Conservation (phyloP, 2,329 filamentous ascomycete species). For the Ascocoryne sarcoides region DNA sequence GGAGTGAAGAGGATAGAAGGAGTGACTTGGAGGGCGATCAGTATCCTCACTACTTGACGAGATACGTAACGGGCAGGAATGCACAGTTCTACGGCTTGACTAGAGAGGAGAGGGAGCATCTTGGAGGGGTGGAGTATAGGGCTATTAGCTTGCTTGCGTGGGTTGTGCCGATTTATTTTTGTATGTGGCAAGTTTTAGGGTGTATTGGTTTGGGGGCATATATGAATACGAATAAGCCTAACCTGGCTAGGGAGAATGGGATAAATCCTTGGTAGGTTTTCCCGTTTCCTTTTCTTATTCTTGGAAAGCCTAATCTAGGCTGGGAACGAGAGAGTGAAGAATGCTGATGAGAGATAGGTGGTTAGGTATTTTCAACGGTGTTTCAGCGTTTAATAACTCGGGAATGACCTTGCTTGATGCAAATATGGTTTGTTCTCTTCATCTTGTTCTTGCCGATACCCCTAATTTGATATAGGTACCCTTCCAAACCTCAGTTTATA, state of each 20-base stretch:
- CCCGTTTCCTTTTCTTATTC: no score
- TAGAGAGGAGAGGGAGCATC: slow-evolving; percentile 43
- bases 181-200: slow-evolving; percentile 50
- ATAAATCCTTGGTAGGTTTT: slow-evolving; percentile 46
- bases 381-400: slow-evolving; percentile 64
- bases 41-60: slow-evolving; percentile 21
- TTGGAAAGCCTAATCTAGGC: no score
- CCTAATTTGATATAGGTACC: slow-evolving; percentile 1
- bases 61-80: slow-evolving; percentile 37
- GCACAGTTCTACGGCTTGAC: slow-evolving; percentile 46
- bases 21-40: not conserved
- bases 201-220: slow-evolving; percentile 53
- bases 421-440: slow-evolving; percentile 43
- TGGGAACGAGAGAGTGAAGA: no score
- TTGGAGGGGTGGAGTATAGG: slow-evolving; percentile 57
- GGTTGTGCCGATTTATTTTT: slow-evolving; percentile 52
- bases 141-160: slow-evolving; percentile 50
- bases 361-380: slow-evolving; percentile 58
- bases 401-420: slow-evolving; percentile 59
- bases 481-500: slow-evolving; percentile 31
- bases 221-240: slow-evolving; percentile 43
- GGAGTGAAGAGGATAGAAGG: not conserved
- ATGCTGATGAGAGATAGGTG: no score
- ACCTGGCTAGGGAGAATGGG: slow-evolving; percentile 42
- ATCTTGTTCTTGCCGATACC: not conserved